Evolutionary conservation across 768 basidiomycete species (phyloP).

Genomic region (Rhizopogon salebrosus): DNA sequence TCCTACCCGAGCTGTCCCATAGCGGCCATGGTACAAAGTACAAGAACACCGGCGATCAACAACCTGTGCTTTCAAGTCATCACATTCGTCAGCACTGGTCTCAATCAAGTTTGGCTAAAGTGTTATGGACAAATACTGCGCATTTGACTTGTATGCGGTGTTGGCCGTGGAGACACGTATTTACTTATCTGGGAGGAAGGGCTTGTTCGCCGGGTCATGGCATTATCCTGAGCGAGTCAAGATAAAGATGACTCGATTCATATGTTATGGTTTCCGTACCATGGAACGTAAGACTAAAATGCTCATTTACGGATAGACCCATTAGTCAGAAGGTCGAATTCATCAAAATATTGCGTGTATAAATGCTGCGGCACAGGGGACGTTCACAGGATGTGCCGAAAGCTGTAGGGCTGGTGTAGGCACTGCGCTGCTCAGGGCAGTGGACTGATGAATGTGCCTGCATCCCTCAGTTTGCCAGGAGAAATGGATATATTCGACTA

Average conservation of each 20-base stretch:
- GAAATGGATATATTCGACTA: not conserved
- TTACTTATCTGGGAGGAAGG: not conserved
- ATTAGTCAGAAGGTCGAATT: not conserved
- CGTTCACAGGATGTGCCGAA: not conserved
- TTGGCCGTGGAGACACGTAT: not conserved
- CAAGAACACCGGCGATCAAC: not conserved
- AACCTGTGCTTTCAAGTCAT: not conserved
- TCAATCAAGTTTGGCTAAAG: slow-evolving; percentile 1
- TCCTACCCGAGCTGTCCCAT: not conserved
- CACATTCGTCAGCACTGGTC: not conserved
- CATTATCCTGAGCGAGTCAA: not conserved
- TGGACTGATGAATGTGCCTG: not conserved
- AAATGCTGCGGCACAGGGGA: not conserved
- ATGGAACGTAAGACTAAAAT: not conserved
- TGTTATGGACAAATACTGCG: not conserved
- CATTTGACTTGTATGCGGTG: not conserved
- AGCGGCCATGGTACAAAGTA: not conserved
- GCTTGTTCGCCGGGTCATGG: not conserved
- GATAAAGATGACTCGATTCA: not conserved
- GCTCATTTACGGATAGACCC: not conserved
- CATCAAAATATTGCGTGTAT: not conserved
- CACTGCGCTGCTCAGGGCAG: not conserved
- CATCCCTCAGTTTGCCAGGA: not conserved
- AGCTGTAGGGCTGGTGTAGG: not conserved
- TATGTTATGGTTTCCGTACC: not conserved